These are phyloP conservation scores for Mortierella sp. DNA, from an alignment of 371 early-diverging fungal genomes.

Conservation along the genomic window DNA sequence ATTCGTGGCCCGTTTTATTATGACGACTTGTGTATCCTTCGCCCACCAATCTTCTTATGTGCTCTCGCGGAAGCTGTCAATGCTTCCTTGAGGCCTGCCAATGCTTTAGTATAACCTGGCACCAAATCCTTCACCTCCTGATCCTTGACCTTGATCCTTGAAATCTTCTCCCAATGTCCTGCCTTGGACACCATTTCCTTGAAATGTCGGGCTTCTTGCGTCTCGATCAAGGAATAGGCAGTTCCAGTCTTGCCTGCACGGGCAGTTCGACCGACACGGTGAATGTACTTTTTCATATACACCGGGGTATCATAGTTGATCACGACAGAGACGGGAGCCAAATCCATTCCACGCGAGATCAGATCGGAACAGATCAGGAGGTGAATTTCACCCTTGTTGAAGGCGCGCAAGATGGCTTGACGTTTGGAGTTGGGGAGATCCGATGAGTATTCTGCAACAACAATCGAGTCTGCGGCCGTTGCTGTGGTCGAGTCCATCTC, in stretches of 20 bases:
- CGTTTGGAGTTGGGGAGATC: slow-evolving; percentile 80
- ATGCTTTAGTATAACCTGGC: slow-evolving; percentile 19
- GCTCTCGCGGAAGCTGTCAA: slow-evolving; percentile 16
- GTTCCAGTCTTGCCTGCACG: slow-evolving; percentile 92
- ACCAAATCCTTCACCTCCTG: slow-evolving; percentile 43
- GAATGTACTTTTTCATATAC: slow-evolving; percentile 92
- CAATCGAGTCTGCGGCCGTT: slow-evolving; percentile 29
- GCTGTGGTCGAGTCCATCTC: slow-evolving; percentile 6
- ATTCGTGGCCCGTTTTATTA: neutral
- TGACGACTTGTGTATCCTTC: neutral
- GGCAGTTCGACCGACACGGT: slow-evolving; percentile 98
- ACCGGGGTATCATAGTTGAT: slow-evolving; percentile 96
- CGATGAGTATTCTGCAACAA: slow-evolving; percentile 85
- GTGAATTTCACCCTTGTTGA: slow-evolving; percentile 75
- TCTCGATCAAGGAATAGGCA: slow-evolving; percentile 89
- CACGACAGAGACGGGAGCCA: slow-evolving; percentile 84
- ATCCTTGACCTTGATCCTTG: slow-evolving; percentile 57
- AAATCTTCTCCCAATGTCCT: slow-evolving; percentile 71
- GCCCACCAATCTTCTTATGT: slow-evolving; percentile 6
- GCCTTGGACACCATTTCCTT: slow-evolving; percentile 79
- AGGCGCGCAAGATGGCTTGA: slow-evolving; percentile 71
- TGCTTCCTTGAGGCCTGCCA: slow-evolving; percentile 36
- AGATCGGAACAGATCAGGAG: slow-evolving; percentile 94
- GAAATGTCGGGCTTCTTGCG: slow-evolving; percentile 82
- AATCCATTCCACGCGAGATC: slow-evolving; percentile 96